Conservation (phyloP, 2,329 filamentous ascomycete genomes). For the Talaromyces amestolkiae region DNA sequence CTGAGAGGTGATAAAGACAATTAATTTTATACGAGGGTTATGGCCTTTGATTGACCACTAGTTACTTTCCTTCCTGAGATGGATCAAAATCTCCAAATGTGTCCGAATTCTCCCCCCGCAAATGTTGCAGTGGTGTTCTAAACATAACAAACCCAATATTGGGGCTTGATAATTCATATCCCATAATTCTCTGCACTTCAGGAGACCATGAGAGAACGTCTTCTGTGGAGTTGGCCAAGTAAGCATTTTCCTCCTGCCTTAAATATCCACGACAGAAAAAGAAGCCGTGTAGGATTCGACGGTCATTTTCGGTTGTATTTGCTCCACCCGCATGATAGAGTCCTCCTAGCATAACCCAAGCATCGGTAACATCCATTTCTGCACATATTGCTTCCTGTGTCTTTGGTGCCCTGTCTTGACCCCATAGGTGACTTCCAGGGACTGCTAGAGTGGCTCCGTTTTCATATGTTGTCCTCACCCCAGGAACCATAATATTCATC, state of each 20-base stretch:
- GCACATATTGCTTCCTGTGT: not conserved
- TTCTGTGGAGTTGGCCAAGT: not conserved
- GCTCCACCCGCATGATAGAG: not conserved
- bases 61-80: not conserved
- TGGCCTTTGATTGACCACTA: not conserved
- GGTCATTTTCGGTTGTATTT: not conserved
- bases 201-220: not conserved
- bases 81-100: not conserved
- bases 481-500: not conserved
- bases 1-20: not conserved
- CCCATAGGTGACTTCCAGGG: not conserved
- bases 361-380: not conserved
- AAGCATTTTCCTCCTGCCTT: not conserved
- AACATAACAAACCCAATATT: not conserved
- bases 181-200: not conserved
- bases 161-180: not conserved
- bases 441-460: not conserved
- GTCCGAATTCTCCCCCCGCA: not conserved
- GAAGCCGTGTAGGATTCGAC: not conserved
- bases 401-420: not conserved
- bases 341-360: not conserved
- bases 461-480: not conserved
- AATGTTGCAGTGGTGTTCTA: not conserved
- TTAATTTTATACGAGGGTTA: not conserved
- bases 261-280: not conserved